Conservation (phyloP, 306 rosid genomes). For the Vachellia pachyceras region DNA sequence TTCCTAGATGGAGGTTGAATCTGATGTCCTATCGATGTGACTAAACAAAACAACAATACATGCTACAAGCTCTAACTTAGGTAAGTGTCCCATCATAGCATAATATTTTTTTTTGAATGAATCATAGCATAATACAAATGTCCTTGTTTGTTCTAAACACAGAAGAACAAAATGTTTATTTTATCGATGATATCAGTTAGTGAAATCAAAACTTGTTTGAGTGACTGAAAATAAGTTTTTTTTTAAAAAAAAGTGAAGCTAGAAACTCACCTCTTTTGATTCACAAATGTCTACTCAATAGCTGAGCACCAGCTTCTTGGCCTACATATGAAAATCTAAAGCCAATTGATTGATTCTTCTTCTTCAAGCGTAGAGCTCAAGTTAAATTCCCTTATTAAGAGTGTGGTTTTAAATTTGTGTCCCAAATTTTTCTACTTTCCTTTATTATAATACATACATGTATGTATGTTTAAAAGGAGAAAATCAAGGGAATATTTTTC, state of each 20-base stretch:
- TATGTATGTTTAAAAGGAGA: background rate
- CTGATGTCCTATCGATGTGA: background rate
- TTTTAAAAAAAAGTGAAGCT: constrained; percentile 34
- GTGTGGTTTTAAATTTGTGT: constrained; percentile 13
- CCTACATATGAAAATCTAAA: constrained; percentile 36
- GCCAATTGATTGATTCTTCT: constrained; percentile 30
- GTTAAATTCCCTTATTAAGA: constrained; percentile 4
- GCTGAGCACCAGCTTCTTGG: constrained; percentile 58
- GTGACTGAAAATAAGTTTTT: background rate
- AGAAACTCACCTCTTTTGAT: constrained; percentile 41
- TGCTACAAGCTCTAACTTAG: background rate
- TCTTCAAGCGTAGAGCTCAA: constrained; percentile 37
- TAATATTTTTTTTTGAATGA: no score
- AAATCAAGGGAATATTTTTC: constrained; percentile 37
- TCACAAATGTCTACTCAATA: constrained; percentile 70
- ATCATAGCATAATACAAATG: constrained; percentile 22
- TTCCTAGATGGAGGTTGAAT: background rate
- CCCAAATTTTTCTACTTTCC: background rate
- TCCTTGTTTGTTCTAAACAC: constrained; percentile 32
- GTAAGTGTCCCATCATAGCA: constrained; percentile 35
- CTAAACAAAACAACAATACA: background rate
- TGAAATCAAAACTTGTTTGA: constrained; percentile 21
- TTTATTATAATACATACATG: no score
- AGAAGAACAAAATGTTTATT: constrained; percentile 19
- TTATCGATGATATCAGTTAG: constrained; percentile 23